These are phyloP conservation scores for Coniochaeta sp. DNA, from an alignment of 2,329 filamentous ascomycete species.

Conservation along the genomic window DNA sequence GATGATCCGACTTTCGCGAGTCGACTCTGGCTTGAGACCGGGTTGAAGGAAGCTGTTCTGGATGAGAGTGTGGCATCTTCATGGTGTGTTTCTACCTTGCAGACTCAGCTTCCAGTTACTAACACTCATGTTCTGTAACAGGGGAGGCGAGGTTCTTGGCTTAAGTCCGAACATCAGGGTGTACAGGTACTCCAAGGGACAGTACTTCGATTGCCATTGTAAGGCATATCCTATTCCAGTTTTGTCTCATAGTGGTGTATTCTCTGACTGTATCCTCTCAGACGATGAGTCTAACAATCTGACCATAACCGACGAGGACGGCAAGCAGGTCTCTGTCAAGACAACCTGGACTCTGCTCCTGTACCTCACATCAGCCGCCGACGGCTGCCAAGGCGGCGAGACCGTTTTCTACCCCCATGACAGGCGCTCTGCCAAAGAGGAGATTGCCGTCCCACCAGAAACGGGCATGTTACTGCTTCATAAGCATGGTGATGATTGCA, in stretches of 20 bases:
- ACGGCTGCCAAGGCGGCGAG: slow-evolving; percentile 76
- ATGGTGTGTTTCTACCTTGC: slow-evolving; percentile 31
- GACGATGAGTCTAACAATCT: slow-evolving; percentile 83
- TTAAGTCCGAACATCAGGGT: slow-evolving; percentile 84
- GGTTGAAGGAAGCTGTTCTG: slow-evolving; percentile 55
- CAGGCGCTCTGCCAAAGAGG: slow-evolving; percentile 46
- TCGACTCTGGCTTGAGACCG: slow-evolving; percentile 69
- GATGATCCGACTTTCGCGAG: slow-evolving; percentile 68
- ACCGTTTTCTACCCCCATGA: slow-evolving; percentile 84
- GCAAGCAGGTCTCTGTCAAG: slow-evolving; percentile 39
- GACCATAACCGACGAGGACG: slow-evolving; percentile 39
- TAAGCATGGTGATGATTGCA: slow-evolving; percentile 80
- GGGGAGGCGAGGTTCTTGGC: slow-evolving; percentile 78
- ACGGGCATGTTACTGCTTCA: slow-evolving; percentile 83
- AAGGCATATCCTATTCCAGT: slow-evolving; percentile 15
- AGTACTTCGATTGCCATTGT: slow-evolving; percentile 94
- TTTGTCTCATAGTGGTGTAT: background rate
- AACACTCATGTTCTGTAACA: slow-evolving; percentile 25
- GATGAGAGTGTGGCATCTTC: slow-evolving; percentile 28
- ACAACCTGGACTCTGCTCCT: slow-evolving; percentile 91
- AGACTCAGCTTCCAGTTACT: background rate
- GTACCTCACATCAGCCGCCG: slow-evolving; percentile 70
- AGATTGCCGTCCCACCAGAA: slow-evolving; percentile 66
- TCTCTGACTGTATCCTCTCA: slow-evolving; percentile 23
- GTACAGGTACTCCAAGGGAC: slow-evolving; percentile 77